Base-by-base conservation (phyloP, 495 filamentous ascomycete species). In the Podospora fimiseda region DNA sequence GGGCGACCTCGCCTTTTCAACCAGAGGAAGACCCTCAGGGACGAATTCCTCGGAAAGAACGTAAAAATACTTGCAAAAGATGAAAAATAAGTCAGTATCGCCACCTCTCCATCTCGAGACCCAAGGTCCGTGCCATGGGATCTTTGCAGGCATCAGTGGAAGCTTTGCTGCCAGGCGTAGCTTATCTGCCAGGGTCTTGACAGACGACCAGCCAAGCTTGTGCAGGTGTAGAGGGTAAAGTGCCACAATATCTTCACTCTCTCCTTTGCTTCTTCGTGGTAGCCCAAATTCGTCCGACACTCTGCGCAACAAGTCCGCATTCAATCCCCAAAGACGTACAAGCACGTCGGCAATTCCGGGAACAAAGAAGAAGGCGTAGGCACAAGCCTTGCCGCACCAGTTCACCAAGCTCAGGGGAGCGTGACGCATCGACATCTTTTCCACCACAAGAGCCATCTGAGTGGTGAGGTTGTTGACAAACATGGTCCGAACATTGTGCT, bases 301-400 rank as follows among this genome's bases (percentile, higher is more conserved):
- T 36, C 89, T 82, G 51, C 86, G 82, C 58, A 95, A 75, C 23
- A 77, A 64, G 50, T 80, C 80, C 7, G 81, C 65, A 19, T 81
- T 79, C 24, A 87, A 74, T 38, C 81, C 81, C 93, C 92, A 96
- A 20, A 96, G 70, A 21, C 89, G 79, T 22, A 95, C 81, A 48
- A 97, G 75, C 37, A 92, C 81, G 60, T 96, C 91, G 36, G 90
- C 86, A 51, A 96, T 79, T 15, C 90, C 90, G 0, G 90, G 87
- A 37, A 89, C 93, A 66, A 96, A 97, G 64, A 93, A 94, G 69
- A 96, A 98, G 30, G 93, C 93, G 68, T 95, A 96, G 8, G 93
- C 93, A 59, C 84, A 87, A 14, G 90, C 89, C 68, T 94, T 96
- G 47, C 92, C 93, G 62, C 89, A 93, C 70, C 96, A 98, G 27